Percentiles rank a stretch among this genome's conserved stretches.
phyloP scores from a whole-genome alignment of 805 yeast species.

The Yarrowia sp. region DNA sequence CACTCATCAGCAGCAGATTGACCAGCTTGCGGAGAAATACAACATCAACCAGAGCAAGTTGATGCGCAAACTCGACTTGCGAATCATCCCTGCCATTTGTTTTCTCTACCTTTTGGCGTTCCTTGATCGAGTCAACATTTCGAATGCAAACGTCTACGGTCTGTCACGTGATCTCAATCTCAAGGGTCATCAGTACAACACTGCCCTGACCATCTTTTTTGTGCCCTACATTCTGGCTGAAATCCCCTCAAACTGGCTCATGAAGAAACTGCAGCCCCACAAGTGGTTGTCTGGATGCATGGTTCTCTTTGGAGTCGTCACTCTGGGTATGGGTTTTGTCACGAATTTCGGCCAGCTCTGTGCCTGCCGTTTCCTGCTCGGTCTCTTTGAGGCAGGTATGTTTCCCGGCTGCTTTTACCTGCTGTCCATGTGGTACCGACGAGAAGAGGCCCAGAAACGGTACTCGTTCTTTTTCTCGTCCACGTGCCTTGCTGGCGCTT shows the following conservation, averaged over 20 bases:
- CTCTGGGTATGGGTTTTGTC: slow-evolving; percentile 71
- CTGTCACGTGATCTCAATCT: slow-evolving; percentile 64
- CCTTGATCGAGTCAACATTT: slow-evolving; percentile 80
- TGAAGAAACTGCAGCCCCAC: slow-evolving; percentile 68
- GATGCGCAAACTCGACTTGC: slow-evolving; percentile 69
- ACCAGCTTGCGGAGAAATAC: slow-evolving; percentile 53
- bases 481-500: slow-evolving; percentile 77
- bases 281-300: slow-evolving; percentile 67
- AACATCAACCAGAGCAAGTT: slow-evolving; percentile 63
- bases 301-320: slow-evolving; percentile 67
- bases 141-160: slow-evolving; percentile 80
- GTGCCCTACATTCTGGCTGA: slow-evolving; percentile 74
- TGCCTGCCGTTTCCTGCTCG: slow-evolving; percentile 70
- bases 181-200: slow-evolving; percentile 65
- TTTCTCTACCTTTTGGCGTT: slow-evolving; percentile 77
- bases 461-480: slow-evolving; percentile 73
- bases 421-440: slow-evolving; percentile 68
- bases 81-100: slow-evolving; percentile 78
- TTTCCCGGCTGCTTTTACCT: slow-evolving; percentile 80
- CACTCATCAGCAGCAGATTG: slow-evolving; percentile 40
- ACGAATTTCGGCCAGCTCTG: slow-evolving; percentile 64
- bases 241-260: slow-evolving; percentile 67
- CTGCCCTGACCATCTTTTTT: slow-evolving; percentile 71
- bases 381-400: slow-evolving; percentile 72
- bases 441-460: slow-evolving; percentile 74